Percentiles rank a stretch among this genome's conserved stretches.
Evolutionary conservation across 1,284 basidiomycete genomes (phyloP).

Genomic region (Tilletia indica): DNA sequence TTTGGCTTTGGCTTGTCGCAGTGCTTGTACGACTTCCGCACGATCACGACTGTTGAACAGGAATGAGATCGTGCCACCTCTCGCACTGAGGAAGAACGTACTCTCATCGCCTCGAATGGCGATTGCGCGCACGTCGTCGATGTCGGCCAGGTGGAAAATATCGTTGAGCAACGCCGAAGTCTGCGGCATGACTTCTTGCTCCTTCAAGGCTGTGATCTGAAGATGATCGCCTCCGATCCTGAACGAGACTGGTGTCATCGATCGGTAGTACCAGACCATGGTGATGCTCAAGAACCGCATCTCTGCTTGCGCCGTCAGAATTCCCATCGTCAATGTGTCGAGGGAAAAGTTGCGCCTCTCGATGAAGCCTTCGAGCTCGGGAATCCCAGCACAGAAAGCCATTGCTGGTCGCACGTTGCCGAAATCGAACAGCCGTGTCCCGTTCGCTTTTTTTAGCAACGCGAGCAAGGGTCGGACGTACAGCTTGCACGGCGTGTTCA

Average conservation of each 20-base stretch:
- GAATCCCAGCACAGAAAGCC: conserved; percentile 30
- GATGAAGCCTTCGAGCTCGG: conserved; percentile 41
- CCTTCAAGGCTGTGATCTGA: conserved; percentile 48
- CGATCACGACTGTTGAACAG: conserved; percentile 49
- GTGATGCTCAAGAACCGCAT: conserved; percentile 42
- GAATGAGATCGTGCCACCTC: conserved; percentile 44
- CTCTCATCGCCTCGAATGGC: conserved; percentile 52
- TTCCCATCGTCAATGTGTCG: conserved; percentile 33
- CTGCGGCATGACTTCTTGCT: conserved; percentile 37
- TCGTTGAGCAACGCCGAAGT: conserved; percentile 37
- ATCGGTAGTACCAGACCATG: conserved; percentile 51
- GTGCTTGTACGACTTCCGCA: conserved; percentile 45
- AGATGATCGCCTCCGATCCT: conserved; percentile 44
- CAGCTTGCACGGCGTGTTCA: conserved; percentile 37
- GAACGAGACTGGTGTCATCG: conserved; percentile 45
- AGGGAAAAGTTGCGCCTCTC: conserved; percentile 44
- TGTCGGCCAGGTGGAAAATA: conserved; percentile 49
- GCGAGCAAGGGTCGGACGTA: conserved; percentile 27
- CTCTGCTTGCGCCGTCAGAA: conserved; percentile 34
- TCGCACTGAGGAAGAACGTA: conserved; percentile 50
- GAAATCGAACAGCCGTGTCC: conserved; percentile 17
- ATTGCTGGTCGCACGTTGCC: conserved; percentile 17
- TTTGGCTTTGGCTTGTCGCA: conserved; percentile 49
- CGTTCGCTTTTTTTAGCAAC: conserved; percentile 12
- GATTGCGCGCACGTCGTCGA: conserved; percentile 48